A percentile compares a stretch with the other conserved stretches of the same genome.
These are phyloP conservation scores for Phytopythium ostracodes DNA, from an alignment of 352 stramenopile species.

Conservation along the genomic window DNA sequence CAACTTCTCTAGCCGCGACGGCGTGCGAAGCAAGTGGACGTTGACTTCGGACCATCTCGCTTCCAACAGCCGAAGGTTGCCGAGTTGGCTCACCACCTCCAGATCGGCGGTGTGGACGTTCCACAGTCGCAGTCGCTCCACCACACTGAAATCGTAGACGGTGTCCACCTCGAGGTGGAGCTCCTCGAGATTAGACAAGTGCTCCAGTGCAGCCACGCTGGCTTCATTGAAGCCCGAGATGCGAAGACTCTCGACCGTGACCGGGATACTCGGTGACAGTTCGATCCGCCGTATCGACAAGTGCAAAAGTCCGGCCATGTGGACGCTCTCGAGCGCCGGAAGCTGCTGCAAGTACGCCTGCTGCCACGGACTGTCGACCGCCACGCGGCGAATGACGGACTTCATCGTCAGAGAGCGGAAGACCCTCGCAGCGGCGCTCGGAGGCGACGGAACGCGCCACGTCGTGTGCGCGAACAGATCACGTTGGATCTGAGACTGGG, in stretches of 20 bases:
- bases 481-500: background rate
- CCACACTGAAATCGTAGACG: background rate
- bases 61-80: background rate
- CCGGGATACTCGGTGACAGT: background rate
- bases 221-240: background rate
- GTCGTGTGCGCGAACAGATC: constrained; percentile 3
- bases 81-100: background rate
- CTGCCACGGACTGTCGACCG: constrained; percentile 3
- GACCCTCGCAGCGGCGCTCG: background rate
- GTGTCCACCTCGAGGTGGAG: constrained; percentile 4
- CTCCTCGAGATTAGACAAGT: background rate
- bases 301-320: background rate
- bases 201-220: background rate
- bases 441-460: constrained; percentile 1
- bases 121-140: background rate
- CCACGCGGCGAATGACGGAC: background rate
- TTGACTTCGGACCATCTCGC: background rate
- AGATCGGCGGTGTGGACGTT: background rate
- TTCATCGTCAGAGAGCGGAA: constrained; percentile 2
- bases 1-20: constrained; percentile 1
- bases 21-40: background rate
- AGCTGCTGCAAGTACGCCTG: background rate
- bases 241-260: background rate
- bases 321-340: constrained; percentile 1
- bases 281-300: background rate